Percentiles rank a stretch among this genome's conserved stretches.
These are phyloP conservation scores for Lavandula angustifolia DNA, from an alignment of 257 asterid genomes.

Conservation along the genomic window DNA sequence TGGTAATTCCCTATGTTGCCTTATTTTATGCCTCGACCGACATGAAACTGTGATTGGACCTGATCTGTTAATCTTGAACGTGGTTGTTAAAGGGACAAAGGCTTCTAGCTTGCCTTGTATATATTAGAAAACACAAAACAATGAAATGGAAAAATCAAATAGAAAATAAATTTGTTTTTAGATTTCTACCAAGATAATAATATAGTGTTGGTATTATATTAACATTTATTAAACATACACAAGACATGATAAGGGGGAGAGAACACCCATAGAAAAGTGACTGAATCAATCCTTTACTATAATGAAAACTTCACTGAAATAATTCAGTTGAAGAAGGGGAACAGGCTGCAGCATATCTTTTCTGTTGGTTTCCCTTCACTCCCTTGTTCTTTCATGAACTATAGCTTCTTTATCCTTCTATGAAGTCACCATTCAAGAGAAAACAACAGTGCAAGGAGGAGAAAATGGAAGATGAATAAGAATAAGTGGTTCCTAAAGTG, in stretches of 20 bases:
- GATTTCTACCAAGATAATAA: neutral
- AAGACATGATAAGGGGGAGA: neutral
- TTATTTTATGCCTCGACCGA: neutral
- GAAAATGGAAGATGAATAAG: neutral
- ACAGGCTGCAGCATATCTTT: neutral
- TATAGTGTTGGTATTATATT: neutral
- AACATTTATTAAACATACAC: neutral
- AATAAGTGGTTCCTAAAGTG: neutral
- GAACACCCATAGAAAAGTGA: neutral
- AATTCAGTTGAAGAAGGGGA: neutral
- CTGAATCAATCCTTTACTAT: neutral
- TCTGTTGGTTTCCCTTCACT: neutral
- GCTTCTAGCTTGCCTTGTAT: neutral
- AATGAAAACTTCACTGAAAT: neutral
- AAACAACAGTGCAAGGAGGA: too few relatives aligned
- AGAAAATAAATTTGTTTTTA: neutral
- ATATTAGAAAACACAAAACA: neutral
- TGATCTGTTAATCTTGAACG: neutral
- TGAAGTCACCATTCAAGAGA: too few relatives aligned
- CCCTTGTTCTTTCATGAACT: neutral
- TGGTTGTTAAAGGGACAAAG: neutral
- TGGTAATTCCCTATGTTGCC: neutral
- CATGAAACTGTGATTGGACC: constrained; percentile 5
- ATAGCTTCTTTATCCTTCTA: neutral
- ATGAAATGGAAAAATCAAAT: neutral